A percentile compares a stretch with the other conserved stretches of the same genome.
These are phyloP conservation scores for Musa troglodytarum DNA, from an alignment of 176 grass and related monocot species.

Conservation along the genomic window DNA sequence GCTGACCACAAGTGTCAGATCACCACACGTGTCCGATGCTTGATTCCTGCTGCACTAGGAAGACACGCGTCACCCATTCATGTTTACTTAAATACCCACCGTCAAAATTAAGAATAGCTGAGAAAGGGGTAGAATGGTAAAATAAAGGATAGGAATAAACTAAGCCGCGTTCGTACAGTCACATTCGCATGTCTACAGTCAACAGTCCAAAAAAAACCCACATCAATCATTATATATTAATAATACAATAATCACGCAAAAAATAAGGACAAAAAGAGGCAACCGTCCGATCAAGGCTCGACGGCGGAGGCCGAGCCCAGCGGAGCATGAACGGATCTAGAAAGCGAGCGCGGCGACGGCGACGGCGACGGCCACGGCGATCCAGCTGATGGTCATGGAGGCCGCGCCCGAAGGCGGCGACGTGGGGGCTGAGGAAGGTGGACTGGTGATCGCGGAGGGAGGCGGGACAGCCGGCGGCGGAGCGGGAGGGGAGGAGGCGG, in stretches of 20 bases:
- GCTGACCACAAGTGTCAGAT: no score
- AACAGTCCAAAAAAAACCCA: background rate
- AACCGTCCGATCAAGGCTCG: slow-evolving; percentile 2
- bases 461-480: background rate
- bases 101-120: background rate
- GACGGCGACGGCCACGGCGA: background rate
- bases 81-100: no score
- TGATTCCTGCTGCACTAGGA: no score
- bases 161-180: background rate
- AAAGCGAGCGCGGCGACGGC: background rate
- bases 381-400: background rate
- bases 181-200: background rate
- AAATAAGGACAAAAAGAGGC: no score
- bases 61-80: background rate
- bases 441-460: no score
- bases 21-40: no score
- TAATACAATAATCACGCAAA: background rate
- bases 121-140: background rate
- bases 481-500: no score
- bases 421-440: no score
- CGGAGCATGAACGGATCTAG: background rate
- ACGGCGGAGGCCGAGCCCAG: background rate
- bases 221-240: background rate
- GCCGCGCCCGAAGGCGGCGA: background rate
- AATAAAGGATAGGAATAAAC: background rate